Percentiles rank a stretch among this genome's conserved stretches.
These are phyloP conservation scores for Tricholoma terreum DNA, from an alignment of 768 basidiomycete genomes.

Conservation along the genomic window DNA sequence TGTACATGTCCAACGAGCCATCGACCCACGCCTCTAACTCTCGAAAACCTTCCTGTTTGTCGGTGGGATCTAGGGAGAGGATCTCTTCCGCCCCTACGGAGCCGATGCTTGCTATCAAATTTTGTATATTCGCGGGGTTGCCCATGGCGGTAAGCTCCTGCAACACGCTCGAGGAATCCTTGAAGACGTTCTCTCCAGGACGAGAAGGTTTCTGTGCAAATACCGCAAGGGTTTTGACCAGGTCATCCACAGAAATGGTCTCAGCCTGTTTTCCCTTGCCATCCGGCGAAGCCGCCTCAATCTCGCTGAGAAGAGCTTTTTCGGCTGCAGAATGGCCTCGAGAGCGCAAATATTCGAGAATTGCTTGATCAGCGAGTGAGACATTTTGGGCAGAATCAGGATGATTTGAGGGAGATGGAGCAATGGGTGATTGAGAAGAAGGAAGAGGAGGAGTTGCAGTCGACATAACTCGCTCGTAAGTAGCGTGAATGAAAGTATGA, in stretches of 20 bases:
- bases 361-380: conserved; percentile 39
- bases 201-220: conserved; percentile 67
- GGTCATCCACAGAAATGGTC: conserved; percentile 45
- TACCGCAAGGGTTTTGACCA: conserved; percentile 56
- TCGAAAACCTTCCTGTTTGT: conserved; percentile 81
- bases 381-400: conserved; percentile 30
- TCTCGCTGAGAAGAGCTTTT: conserved; percentile 44
- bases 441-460: conserved; percentile 46
- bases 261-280: conserved; percentile 42
- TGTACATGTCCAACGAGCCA: conserved; percentile 88
- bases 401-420: conserved; percentile 44
- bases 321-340: conserved; percentile 48
- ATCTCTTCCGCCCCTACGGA: conserved; percentile 80
- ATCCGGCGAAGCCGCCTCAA: conserved; percentile 41
- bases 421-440: conserved; percentile 45
- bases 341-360: conserved; percentile 48
- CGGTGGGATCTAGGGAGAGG: conserved; percentile 75
- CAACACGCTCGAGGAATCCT: conserved; percentile 61
- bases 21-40: conserved; percentile 89
- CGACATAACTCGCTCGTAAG: conserved; percentile 16
- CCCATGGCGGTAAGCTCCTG: conserved; percentile 68
- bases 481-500: background rate
- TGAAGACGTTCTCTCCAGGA: conserved; percentile 68
- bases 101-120: conserved; percentile 74
- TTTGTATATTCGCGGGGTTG: conserved; percentile 70